phyloP scores from a whole-genome alignment of 257 asterid species.

The Solanum piurae region DNA sequence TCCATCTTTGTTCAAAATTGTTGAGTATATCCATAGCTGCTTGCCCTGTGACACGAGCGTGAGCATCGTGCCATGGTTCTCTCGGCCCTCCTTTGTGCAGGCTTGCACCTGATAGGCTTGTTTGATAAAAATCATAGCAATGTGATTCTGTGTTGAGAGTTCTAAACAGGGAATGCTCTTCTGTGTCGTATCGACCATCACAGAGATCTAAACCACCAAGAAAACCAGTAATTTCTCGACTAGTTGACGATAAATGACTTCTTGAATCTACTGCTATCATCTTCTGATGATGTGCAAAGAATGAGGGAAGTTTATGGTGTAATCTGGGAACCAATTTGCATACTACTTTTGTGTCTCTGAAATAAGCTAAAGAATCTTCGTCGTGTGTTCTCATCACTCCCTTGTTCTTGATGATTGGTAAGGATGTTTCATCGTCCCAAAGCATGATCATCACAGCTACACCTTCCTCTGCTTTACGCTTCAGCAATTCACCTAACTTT shows the following conservation, averaged over 20 bases:
- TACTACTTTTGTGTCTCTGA: slow-evolving; percentile 63
- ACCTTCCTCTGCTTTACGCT: slow-evolving; percentile 77
- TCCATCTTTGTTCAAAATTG: slow-evolving; percentile 89
- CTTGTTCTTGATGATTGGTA: slow-evolving; percentile 66
- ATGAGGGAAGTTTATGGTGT: slow-evolving; percentile 65
- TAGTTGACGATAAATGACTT: slow-evolving; percentile 26
- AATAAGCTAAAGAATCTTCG: slow-evolving; percentile 59
- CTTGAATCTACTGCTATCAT: slow-evolving; percentile 48
- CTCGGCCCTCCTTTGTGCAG: slow-evolving; percentile 90
- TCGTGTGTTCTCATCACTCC: slow-evolving; percentile 87
- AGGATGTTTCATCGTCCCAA: slow-evolving; percentile 87
- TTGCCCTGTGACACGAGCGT: slow-evolving; percentile 61
- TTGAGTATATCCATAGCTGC: slow-evolving; percentile 61
- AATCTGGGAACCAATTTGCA: slow-evolving; percentile 65
- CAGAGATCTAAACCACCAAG: slow-evolving; percentile 86
- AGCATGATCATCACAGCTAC: slow-evolving; percentile 70
- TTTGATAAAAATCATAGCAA: slow-evolving; percentile 71
- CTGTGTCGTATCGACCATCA: slow-evolving; percentile 87
- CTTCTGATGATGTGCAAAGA: slow-evolving; percentile 83
- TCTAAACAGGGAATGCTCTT: slow-evolving; percentile 59
- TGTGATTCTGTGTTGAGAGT: slow-evolving; percentile 76
- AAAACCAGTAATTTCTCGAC: slow-evolving; percentile 63
- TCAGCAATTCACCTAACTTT: slow-evolving; percentile 66
- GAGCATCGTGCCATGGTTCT: slow-evolving; percentile 94
- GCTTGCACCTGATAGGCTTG: slow-evolving; percentile 65